Conservation (phyloP, 805 yeast genomes). For the Nakazawaea ernobii region DNA sequence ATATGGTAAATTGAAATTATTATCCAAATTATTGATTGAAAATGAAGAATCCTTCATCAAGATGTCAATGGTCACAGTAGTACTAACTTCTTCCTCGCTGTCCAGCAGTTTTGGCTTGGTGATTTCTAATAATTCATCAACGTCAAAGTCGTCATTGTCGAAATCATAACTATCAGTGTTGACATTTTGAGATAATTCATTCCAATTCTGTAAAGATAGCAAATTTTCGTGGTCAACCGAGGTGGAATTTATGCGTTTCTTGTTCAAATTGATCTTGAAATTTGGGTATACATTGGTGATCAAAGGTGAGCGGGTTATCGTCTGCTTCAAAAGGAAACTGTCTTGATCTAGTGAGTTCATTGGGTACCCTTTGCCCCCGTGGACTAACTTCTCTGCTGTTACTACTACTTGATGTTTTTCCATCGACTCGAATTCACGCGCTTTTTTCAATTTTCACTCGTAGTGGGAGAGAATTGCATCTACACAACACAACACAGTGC, state of each 20-base stretch:
- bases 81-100: neutral
- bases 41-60: constrained; percentile 2
- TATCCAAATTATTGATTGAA: constrained; percentile 1
- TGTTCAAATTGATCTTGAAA: neutral
- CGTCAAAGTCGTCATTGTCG: constrained; percentile 10
- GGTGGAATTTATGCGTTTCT: neutral
- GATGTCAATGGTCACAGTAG: neutral
- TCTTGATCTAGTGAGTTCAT: too few species aligned
- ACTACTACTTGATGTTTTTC: too few species aligned
- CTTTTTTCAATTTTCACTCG: too few species aligned
- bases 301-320: neutral
- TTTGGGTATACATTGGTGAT: neutral
- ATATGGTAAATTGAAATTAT: constrained; percentile 1
- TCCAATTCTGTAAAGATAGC: constrained; percentile 1
- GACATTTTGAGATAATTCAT: neutral
- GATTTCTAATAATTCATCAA: constrained; percentile 3
- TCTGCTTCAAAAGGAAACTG: neutral
- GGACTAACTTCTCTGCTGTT: too few species aligned
- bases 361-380: too few species aligned
- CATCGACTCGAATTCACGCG: too few species aligned
- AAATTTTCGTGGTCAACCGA: constrained; percentile 4
- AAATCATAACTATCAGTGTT: neutral
- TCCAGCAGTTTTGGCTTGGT: neutral
- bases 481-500: too few species aligned
- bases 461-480: too few species aligned